Base-by-base conservation (phyloP, 2,329 filamentous ascomycete species). In the Aspergillus phoenicis region DNA sequence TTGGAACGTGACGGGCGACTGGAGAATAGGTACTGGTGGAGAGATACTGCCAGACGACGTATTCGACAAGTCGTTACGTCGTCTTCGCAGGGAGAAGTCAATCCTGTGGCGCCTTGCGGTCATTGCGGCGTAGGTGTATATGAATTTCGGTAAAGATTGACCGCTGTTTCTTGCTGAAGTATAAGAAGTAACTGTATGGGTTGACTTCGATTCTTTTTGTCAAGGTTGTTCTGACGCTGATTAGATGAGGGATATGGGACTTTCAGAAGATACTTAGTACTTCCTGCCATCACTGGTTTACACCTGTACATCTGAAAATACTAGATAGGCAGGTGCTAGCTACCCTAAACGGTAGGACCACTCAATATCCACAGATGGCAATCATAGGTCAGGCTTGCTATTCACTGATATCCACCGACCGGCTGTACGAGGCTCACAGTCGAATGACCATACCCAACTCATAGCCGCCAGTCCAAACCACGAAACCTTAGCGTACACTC, bases 1-100 rank as follows among this genome's bases (percentile, higher is more conserved):
- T 10, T 64, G 64, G 30, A 69, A 67, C 20, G 62, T 63, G 7
- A 66, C 33, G 6, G 69, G 67, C 26, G 67, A 65, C 38, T 69
- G 62, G 24, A 71, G 64, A 4, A 62, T 57, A 8, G 68, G 67
- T 10, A 63, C 55, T 5, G 56, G 62, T 22, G 68, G 60, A 24
- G 67, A 65, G 47, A 63, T 43, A 30, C 59, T 60, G 1, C 47
- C 47, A 2, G 62, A 49, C 59, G 71, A 64, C 59, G 61, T 59
- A 2, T 63, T 26, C 59, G 68, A 61, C 53, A 59, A 26, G 48
- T 53, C 60, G 20, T 62, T 60, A n/a, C 59, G 62, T 58, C 66
- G 64, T 58, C 62, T 69, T 17, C 61, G 58, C 24, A 64, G 53
- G 41, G 62, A 62, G 26, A 65, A 64, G 39, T 68, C 62, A 54